phyloP scores from a whole-genome alignment of 2,329 filamentous ascomycete genomes.

The Botryotinia globosa region DNA sequence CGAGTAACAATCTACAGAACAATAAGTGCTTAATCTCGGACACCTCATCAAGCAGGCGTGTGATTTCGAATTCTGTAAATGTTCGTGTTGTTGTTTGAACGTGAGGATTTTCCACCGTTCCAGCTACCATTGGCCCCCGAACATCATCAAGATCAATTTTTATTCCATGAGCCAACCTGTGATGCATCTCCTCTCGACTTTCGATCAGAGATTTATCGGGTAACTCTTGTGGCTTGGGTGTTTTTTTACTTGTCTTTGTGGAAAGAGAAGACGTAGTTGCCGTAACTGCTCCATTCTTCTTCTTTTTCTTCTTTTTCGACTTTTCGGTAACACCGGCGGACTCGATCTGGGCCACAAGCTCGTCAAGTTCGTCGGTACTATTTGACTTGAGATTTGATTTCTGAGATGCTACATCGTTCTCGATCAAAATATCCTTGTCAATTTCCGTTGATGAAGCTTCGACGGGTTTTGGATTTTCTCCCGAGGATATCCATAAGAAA shows the following conservation, averaged over 20 bases:
- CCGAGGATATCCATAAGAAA: constrained; percentile 27
- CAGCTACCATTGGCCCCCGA: constrained; percentile 39
- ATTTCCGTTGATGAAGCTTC: not conserved
- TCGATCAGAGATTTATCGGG: constrained; percentile 44
- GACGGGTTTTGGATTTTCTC: not conserved
- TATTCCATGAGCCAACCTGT: constrained; percentile 43
- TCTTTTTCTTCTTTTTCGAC: constrained; percentile 39
- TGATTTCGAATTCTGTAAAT: constrained; percentile 45
- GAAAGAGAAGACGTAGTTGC: constrained; percentile 21
- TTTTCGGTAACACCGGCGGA: constrained; percentile 19
- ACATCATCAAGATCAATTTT: constrained; percentile 39
- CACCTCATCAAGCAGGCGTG: constrained; percentile 45
- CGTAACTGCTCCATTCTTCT: constrained; percentile 34
- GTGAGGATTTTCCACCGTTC: constrained; percentile 34
- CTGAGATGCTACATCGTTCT: not conserved
- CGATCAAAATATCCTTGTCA: not conserved
- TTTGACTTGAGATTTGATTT: not conserved
- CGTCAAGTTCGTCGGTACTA: not conserved
- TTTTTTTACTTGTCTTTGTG: not conserved
- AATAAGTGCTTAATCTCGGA: constrained; percentile 49
- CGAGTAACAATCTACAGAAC: constrained; percentile 48
- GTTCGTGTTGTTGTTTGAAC: constrained; percentile 39
- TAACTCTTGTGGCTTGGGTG: constrained; percentile 27
- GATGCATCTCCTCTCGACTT: constrained; percentile 42
- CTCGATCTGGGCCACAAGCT: not conserved